These are phyloP conservation scores for Ophiosphaerella narmari DNA, from an alignment of 2,329 filamentous ascomycete genomes.

Conservation along the genomic window DNA sequence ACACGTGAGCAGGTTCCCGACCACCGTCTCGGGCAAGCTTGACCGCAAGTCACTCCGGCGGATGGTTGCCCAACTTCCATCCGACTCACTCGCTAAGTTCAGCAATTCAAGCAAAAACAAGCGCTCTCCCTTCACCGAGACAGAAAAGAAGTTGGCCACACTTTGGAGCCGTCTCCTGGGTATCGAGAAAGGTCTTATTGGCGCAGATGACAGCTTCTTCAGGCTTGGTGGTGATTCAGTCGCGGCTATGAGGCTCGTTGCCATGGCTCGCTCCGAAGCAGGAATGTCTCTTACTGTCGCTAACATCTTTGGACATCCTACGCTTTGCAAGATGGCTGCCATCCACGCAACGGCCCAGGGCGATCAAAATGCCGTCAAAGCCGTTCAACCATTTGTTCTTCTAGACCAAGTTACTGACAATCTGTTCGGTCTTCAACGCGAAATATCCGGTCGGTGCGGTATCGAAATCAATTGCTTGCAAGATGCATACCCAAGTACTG, in stretches of 20 bases:
- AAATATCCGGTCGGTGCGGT: conserved; percentile 8
- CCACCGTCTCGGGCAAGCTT: conserved; percentile 43
- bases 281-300: conserved; percentile 37
- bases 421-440: not conserved
- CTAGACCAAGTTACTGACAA: not conserved
- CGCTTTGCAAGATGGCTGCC: conserved; percentile 57
- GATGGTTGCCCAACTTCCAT: not conserved
- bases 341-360: conserved; percentile 41
- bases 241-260: conserved; percentile 11
- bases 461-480: conserved; percentile 6
- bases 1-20: conserved; percentile 43
- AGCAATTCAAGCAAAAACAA: too few relatives aligned
- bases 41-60: conserved; percentile 6
- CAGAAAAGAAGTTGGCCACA: conserved; percentile 5
- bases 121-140: too few relatives aligned
- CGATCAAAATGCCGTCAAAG: conserved; percentile 26
- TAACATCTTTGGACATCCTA: conserved; percentile 45
- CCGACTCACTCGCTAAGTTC: too few relatives aligned
- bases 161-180: conserved; percentile 3
- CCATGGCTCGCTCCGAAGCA: conserved; percentile 3
- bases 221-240: conserved; percentile 15
- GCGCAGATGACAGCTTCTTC: conserved; percentile 17
- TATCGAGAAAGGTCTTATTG: conserved; percentile 6
- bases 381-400: conserved; percentile 5
- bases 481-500: conserved; percentile 19